These are phyloP conservation scores for Globisporangium nodosum DNA, from an alignment of 352 stramenopile genomes.

Conservation along the genomic window DNA sequence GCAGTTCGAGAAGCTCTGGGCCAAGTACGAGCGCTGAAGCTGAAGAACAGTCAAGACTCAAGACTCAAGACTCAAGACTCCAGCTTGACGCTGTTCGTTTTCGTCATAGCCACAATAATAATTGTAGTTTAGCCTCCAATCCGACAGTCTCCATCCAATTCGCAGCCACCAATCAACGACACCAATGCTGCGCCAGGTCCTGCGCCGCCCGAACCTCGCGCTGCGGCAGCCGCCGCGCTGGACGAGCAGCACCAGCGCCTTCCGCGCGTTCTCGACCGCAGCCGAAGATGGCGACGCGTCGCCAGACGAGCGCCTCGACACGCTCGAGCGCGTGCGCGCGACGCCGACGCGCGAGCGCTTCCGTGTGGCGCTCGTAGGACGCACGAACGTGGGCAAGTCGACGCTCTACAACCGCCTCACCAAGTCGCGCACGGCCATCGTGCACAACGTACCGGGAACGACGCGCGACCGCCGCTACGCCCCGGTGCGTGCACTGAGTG, in stretches of 20 bases:
- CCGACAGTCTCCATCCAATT: neutral
- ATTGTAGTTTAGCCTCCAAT: too few species aligned
- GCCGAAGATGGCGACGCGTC: conserved; percentile 10
- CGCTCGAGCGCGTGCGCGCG: conserved; percentile 31
- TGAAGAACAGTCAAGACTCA: too few species aligned
- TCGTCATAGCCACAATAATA: too few species aligned
- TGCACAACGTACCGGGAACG: conserved; percentile 80
- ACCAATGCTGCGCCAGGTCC: conserved; percentile 34
- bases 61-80: too few species aligned
- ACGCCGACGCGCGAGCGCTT: conserved; percentile 42
- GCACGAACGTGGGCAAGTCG: conserved; percentile 83
- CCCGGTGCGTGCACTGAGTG: conserved; percentile 13
- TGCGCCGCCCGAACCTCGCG: conserved; percentile 23
- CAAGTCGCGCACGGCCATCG: conserved; percentile 67
- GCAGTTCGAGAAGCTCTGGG: conserved; percentile 60
- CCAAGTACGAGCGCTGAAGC: conserved; percentile 36
- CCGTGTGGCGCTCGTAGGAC: conserved; percentile 72
- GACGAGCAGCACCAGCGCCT: neutral
- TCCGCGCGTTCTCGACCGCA: conserved; percentile 5
- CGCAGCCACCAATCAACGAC: neutral
- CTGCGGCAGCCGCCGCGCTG: conserved; percentile 8
- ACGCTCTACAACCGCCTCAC: conserved; percentile 84
- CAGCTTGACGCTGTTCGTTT: too few species aligned
- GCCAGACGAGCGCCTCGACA: conserved; percentile 22
- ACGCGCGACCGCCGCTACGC: conserved; percentile 76